A percentile compares a stretch with the other conserved stretches of the same genome.
These are phyloP conservation scores for Huntiella omanensis DNA, from an alignment of 2,329 filamentous ascomycete genomes.

Conservation along the genomic window DNA sequence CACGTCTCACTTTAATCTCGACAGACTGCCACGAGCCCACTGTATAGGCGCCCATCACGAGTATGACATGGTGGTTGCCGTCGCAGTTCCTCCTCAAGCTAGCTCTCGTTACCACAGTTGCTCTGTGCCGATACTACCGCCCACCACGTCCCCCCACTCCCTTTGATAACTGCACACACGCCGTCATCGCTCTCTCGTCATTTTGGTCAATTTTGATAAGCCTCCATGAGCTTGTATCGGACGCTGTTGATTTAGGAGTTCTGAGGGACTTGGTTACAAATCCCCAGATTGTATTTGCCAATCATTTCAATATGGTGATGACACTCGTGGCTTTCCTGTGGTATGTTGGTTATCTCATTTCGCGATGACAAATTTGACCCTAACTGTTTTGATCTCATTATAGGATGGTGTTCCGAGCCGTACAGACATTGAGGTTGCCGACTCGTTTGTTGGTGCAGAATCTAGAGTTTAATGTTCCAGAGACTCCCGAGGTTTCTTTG, in stretches of 20 bases:
- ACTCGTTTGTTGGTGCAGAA: slow-evolving; percentile 81
- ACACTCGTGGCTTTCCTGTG: slow-evolving; percentile 11
- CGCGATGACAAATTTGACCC: neutral
- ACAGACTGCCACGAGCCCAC: no score
- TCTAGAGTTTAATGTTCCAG: slow-evolving; percentile 83
- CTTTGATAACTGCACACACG: slow-evolving; percentile 12
- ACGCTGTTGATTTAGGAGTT: slow-evolving; percentile 6
- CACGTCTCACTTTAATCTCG: no score
- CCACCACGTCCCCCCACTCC: slow-evolving; percentile 12
- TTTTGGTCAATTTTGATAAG: slow-evolving; percentile 12
- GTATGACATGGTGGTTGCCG: slow-evolving; percentile 11
- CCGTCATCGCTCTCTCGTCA: slow-evolving; percentile 11
- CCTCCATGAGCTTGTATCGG: slow-evolving; percentile 9
- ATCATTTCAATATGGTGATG: slow-evolving; percentile 12
- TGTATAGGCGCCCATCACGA: neutral
- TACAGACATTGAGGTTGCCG: slow-evolving; percentile 76
- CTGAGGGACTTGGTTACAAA: slow-evolving; percentile 2
- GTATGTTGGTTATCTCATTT: slow-evolving; percentile 4
- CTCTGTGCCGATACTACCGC: slow-evolving; percentile 13
- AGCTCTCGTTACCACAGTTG: slow-evolving; percentile 12
- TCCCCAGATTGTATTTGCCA: slow-evolving; percentile 9
- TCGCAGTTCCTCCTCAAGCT: slow-evolving; percentile 12
- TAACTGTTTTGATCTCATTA: neutral
- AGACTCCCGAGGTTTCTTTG: slow-evolving; percentile 73
- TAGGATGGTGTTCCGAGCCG: slow-evolving; percentile 71